Percentiles rank a stretch among this genome's conserved stretches.
phyloP scores from a whole-genome alignment of 352 stramenopile genomes.

The Discostella stelligera region DNA sequence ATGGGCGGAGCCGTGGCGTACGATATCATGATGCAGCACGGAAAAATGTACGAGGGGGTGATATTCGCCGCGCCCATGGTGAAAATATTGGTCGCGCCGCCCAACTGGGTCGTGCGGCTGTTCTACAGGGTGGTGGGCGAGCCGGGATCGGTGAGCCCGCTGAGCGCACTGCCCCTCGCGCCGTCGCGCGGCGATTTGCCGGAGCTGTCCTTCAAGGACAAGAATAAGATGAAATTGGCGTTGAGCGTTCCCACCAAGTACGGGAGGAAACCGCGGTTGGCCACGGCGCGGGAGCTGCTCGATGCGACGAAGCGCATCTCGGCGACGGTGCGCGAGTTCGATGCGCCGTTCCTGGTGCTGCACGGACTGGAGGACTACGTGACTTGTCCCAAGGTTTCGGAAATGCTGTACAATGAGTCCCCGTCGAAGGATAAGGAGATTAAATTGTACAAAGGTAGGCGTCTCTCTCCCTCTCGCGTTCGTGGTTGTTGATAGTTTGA shows the following conservation, averaged over 20 bases:
- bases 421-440: conserved; percentile 68
- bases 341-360: conserved; percentile 62
- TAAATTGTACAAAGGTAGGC: conserved; percentile 65
- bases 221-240: conserved; percentile 47
- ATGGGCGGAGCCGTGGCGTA: conserved; percentile 69
- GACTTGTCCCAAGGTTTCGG: conserved; percentile 55
- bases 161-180: conserved; percentile 60
- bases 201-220: conserved; percentile 50
- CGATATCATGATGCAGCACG: conserved; percentile 45
- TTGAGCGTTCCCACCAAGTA: conserved; percentile 30
- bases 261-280: conserved; percentile 61
- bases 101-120: conserved; percentile 52
- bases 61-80: conserved; percentile 68
- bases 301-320: conserved; percentile 57
- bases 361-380: conserved; percentile 65
- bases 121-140: conserved; percentile 44
- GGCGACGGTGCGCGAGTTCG: conserved; percentile 41
- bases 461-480: too few relatives aligned
- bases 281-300: conserved; percentile 64
- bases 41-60: conserved; percentile 46
- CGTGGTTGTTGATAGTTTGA: too few relatives aligned
- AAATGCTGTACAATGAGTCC: conserved; percentile 63
- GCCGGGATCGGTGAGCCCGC: conserved; percentile 35
- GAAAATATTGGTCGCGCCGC: conserved; percentile 63
- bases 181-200: conserved; percentile 48